These are phyloP conservation scores for Chrysoporthe deuterocubensis DNA, from an alignment of 2,329 filamentous ascomycete genomes.

Conservation along the genomic window DNA sequence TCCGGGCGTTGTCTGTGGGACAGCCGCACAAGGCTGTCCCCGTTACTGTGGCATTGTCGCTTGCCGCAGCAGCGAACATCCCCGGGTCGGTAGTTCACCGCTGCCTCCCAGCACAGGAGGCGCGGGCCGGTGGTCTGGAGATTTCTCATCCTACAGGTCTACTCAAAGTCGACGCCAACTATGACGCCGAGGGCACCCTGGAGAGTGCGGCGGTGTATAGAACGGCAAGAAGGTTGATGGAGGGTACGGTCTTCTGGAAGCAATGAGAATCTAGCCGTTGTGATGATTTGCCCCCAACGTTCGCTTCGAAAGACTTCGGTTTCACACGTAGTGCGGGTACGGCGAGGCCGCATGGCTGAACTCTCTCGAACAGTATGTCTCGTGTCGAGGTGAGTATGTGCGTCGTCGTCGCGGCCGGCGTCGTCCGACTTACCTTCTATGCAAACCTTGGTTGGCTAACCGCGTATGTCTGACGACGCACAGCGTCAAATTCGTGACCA, in stretches of 20 bases:
- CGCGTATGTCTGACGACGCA: too few species aligned
- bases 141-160: constrained; percentile 53
- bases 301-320: too few species aligned
- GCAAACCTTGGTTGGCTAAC: too few species aligned
- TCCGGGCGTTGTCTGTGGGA: constrained; percentile 51
- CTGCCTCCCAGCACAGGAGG: constrained; percentile 31
- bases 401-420: too few species aligned
- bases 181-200: constrained; percentile 43
- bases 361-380: too few species aligned
- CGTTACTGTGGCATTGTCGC: constrained; percentile 45
- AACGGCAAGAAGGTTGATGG: constrained; percentile 55
- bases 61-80: constrained; percentile 45
- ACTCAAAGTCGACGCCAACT: constrained; percentile 50
- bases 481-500: too few species aligned
- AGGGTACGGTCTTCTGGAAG: constrained; percentile 48
- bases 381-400: too few species aligned
- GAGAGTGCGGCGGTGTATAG: constrained; percentile 50
- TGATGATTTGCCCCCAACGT: too few species aligned
- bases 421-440: too few species aligned
- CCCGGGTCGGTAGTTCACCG: constrained; percentile 47
- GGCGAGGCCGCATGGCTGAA: too few species aligned
- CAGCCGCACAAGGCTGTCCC: constrained; percentile 50
- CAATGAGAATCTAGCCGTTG: not conserved
- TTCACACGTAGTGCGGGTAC: too few species aligned
- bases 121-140: constrained; percentile 36